These are phyloP conservation scores for Annona squamosa DNA, from an alignment of 164 flowering plant genomes.

Conservation along the genomic window DNA sequence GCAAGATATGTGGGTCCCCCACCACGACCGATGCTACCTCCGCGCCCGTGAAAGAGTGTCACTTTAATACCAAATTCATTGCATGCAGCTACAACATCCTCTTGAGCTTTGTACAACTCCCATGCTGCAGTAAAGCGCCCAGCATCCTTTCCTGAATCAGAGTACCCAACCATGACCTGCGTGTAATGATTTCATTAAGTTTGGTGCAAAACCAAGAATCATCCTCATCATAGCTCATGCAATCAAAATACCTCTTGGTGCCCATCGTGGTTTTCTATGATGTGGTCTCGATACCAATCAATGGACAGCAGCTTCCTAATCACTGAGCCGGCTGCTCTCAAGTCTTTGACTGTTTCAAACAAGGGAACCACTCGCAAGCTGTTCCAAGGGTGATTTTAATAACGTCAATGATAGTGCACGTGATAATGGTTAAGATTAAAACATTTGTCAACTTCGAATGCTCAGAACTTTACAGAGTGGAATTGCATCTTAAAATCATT, in stretches of 20 bases:
- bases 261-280: slow-evolving; percentile 71
- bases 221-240: slow-evolving; percentile 17
- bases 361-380: slow-evolving; percentile 86
- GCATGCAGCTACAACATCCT: slow-evolving; percentile 91
- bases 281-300: slow-evolving; percentile 84
- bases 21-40: slow-evolving; percentile 97
- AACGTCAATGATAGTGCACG: background rate
- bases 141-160: slow-evolving; percentile 95
- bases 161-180: slow-evolving; percentile 98
- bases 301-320: slow-evolving; percentile 81
- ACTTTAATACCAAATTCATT: slow-evolving; percentile 81
- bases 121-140: slow-evolving; percentile 96
- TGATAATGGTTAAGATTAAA: background rate
- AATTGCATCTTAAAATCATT: background rate
- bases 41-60: slow-evolving; percentile 95
- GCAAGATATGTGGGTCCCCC: slow-evolving; percentile 97
- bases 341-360: slow-evolving; percentile 89
- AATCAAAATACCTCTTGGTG: slow-evolving; percentile 73
- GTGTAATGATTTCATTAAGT: slow-evolving; percentile 7
- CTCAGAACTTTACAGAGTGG: background rate
- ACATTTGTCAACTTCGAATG: background rate
- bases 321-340: slow-evolving; percentile 85
- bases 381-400: background rate
- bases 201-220: background rate
- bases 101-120: slow-evolving; percentile 96